Evolutionary conservation across 2,329 filamentous ascomycete genomes (phyloP).

Genomic region (Exophiala bonariae): DNA sequence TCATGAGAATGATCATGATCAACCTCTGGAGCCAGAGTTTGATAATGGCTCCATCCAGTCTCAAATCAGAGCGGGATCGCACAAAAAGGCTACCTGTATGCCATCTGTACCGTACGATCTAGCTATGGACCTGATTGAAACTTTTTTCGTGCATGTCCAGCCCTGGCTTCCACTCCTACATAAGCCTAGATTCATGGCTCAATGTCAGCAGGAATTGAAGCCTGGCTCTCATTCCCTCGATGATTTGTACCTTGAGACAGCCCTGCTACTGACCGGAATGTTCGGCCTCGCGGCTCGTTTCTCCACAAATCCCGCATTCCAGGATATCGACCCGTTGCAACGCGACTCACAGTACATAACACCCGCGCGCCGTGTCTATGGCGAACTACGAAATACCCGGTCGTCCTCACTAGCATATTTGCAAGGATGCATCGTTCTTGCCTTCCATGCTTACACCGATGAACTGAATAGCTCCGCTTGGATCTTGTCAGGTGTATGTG

Average conservation of each 20-base stretch:
- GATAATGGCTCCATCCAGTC: too few species aligned
- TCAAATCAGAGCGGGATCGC: too few species aligned
- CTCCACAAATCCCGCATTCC: too few species aligned
- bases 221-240: not conserved
- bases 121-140: not conserved
- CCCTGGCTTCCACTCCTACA: constrained; percentile 9
- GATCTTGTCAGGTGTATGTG: constrained; percentile 94
- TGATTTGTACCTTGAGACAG: not conserved
- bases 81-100: too few species aligned
- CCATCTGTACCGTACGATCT: not conserved
- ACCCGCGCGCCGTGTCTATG: not conserved
- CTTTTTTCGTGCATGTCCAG: constrained; percentile 1
- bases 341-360: not conserved
- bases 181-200: not conserved
- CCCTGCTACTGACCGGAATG: not conserved
- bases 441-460: constrained; percentile 1
- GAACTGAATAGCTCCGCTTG: constrained; percentile 46
- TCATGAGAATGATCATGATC: too few species aligned
- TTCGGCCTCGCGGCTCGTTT: constrained; percentile 5
- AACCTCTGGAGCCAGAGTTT: too few species aligned
- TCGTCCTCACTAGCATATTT: constrained; percentile 1
- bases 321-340: not conserved
- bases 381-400: not conserved
- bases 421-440: constrained; percentile 9
- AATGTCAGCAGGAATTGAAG: not conserved